A percentile compares a stretch with the other conserved stretches of the same genome.
Conservation (phyloP, 176 grass and related monocot species). For the Bolboschoenus planiculmis region DNA sequence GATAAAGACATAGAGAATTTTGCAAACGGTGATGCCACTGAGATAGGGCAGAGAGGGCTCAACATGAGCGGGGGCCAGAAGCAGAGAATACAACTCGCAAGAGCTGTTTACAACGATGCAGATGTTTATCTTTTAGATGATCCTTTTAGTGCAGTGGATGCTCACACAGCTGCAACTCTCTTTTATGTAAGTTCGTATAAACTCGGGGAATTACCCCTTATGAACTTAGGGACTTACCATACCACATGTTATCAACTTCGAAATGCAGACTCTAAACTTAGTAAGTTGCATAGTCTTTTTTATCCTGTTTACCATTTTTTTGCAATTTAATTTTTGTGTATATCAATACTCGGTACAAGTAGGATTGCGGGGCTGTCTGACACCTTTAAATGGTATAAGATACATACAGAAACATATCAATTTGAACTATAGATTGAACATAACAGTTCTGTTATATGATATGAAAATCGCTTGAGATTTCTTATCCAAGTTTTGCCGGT, state of each 20-base stretch:
- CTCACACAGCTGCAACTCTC: slow-evolving; percentile 66
- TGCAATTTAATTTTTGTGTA: background rate
- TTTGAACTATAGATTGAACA: no score
- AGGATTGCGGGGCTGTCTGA: background rate
- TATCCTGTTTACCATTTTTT: no score
- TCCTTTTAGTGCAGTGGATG: slow-evolving; percentile 91
- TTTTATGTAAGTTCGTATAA: slow-evolving; percentile 62
- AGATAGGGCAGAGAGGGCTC: slow-evolving; percentile 92
- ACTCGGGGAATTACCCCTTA: background rate
- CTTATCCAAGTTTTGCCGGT: background rate
- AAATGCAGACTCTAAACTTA: background rate
- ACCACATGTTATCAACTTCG: background rate
- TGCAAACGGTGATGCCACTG: slow-evolving; percentile 69
- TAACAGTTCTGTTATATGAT: background rate
- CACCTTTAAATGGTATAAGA: background rate
- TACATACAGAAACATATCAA: background rate
- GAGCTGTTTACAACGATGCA: slow-evolving; percentile 81
- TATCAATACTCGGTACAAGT: background rate
- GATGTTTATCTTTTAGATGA: slow-evolving; percentile 86
- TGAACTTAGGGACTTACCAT: background rate
- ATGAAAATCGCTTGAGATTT: background rate
- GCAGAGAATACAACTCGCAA: slow-evolving; percentile 92
- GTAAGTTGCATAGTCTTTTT: background rate
- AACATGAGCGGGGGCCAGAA: slow-evolving; percentile 99
- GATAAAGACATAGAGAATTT: slow-evolving; percentile 84